Base-by-base conservation (phyloP, 352 stramenopile species). In the Pythium aristosporum region DNA sequence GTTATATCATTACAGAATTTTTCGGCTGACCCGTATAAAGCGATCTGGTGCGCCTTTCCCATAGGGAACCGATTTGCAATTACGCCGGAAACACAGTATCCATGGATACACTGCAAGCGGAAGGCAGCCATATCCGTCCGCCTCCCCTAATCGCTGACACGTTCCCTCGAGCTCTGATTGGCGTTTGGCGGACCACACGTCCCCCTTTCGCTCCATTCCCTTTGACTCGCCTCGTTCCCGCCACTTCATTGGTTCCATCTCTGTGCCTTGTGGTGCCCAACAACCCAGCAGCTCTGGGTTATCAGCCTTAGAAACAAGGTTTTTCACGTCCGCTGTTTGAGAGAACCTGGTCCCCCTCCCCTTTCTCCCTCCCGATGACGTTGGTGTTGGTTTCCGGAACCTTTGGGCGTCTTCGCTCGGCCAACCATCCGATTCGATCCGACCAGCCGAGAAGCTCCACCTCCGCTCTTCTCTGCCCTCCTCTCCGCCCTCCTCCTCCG, bases 351-450 rank as follows among this genome's bases (percentile, higher is more conserved):
- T 30, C 39, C 47, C 20, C 39, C 60, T 7, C 25, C 30, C 23
- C 34, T 30, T 56, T 54, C 37, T 42, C 42, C 39, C 23, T 28
- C 5, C 32, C 28, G 61, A 57, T 68, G 61, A 68, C 53, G 61
- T 66, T 66, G 48, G 58, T 59, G 20, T 30, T 42, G 37, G 37
- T 42, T 12, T 30, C 25, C 25, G 7, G 39, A 18, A 18, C 18
- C 9, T 46, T 46, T 18, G 18, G 39, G 39, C 39, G 15, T 18
- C 39, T 46, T 37, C 46, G 48, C 43, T 20, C 49, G 49, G 49
- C 59, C 59, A 65, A 57, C 59, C 59, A 65, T 65, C 43, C 56
- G 30, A 61, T 50, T 36, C 39, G 8, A 16, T 21, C 44, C 52
- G 36, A 47, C 50, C 36, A 50, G 20, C 43, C 43, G 37, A 46